A percentile compares a stretch with the other conserved stretches of the same genome.
phyloP scores from a whole-genome alignment of 331 rosid species.

The Erythrophleum ivorense region DNA sequence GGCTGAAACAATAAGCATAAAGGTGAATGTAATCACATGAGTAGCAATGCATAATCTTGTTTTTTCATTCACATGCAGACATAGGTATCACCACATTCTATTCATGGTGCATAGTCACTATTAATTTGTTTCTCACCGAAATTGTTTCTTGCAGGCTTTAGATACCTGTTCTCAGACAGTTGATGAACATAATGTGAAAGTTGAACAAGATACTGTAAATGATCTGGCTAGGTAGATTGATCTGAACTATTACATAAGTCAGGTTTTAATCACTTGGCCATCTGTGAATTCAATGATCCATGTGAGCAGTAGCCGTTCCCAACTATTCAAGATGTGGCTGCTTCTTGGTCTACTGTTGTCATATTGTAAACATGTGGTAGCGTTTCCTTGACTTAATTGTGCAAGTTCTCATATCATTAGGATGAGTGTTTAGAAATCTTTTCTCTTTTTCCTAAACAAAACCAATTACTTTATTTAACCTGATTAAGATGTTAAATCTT shows the following conservation, averaged over 20 bases:
- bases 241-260: slow-evolving; percentile 16
- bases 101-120: slow-evolving; percentile 5
- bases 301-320: slow-evolving; percentile 37
- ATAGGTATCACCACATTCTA: slow-evolving; percentile 1
- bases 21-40: slow-evolving; percentile 57
- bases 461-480: not conserved
- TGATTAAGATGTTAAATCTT: not conserved
- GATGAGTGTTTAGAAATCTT: not conserved
- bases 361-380: not conserved
- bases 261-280: slow-evolving; percentile 23
- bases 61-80: not conserved
- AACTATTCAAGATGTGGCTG: slow-evolving; percentile 35
- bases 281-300: slow-evolving; percentile 28
- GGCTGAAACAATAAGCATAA: slow-evolving; percentile 58
- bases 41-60: slow-evolving; percentile 1
- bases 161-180: slow-evolving; percentile 59
- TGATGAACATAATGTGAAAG: slow-evolving; percentile 63
- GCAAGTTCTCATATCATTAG: not conserved
- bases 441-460: not conserved
- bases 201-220: slow-evolving; percentile 57
- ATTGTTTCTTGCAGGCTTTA: slow-evolving; percentile 57
- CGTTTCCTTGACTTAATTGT: slow-evolving; percentile 4
- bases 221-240: slow-evolving; percentile 61
- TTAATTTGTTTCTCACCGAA: not conserved
- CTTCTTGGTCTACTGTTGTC: slow-evolving; percentile 14